A percentile compares a stretch with the other conserved stretches of the same genome.
Evolutionary conservation across 2,329 filamentous ascomycete genomes (phyloP).

Genomic region (Beauveria sp.): DNA sequence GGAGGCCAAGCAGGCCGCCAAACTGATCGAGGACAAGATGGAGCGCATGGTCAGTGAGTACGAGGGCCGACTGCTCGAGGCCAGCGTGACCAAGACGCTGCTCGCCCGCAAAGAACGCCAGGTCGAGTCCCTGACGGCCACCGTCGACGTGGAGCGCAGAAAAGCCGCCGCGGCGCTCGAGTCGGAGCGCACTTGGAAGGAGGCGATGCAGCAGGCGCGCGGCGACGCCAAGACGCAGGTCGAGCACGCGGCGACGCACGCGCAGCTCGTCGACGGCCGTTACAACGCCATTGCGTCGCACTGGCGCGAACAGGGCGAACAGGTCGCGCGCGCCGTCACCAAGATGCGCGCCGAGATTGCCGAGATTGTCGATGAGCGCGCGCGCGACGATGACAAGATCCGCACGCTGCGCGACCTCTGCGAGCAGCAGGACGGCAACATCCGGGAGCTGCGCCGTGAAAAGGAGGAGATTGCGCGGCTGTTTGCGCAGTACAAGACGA

Average conservation of each 20-base stretch:
- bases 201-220: conserved; percentile 55
- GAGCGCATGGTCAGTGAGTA: conserved; percentile 61
- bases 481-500: conserved; percentile 57
- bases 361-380: conserved; percentile 47
- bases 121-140: conserved; percentile 58
- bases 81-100: conserved; percentile 62
- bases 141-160: conserved; percentile 57
- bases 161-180: conserved; percentile 52
- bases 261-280: conserved; percentile 60
- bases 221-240: conserved; percentile 54
- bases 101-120: conserved; percentile 68
- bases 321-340: conserved; percentile 45
- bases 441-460: conserved; percentile 50
- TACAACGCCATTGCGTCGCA: conserved; percentile 60
- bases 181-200: conserved; percentile 53
- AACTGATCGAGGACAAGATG: conserved; percentile 63
- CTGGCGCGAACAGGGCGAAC: conserved; percentile 58
- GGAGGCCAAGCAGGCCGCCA: conserved; percentile 61
- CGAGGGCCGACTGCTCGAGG: conserved; percentile 60
- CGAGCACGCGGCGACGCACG: conserved; percentile 57
- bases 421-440: conserved; percentile 65
- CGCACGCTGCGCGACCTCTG: conserved; percentile 58
- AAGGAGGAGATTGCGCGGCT: conserved; percentile 53
- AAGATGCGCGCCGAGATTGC: conserved; percentile 47
- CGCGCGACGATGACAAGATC: conserved; percentile 55